A percentile compares a stretch with the other conserved stretches of the same genome.
Conservation (phyloP, 306 rosid species). For the Vigna reflexopilosa region DNA sequence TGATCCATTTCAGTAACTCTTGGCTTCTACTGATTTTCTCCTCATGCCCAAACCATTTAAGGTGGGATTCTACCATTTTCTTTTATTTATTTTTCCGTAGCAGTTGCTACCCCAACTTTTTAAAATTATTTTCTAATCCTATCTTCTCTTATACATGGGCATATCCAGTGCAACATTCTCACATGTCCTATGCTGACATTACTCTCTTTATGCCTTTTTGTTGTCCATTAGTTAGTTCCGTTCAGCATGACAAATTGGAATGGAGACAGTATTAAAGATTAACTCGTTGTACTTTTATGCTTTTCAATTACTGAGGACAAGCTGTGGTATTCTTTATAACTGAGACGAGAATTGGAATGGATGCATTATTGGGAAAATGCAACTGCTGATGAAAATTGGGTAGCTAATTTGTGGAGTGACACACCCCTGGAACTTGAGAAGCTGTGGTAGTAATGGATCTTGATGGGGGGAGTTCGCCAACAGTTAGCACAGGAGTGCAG, state of each 20-base stretch:
- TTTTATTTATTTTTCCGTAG: not conserved
- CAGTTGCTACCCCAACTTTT: not conserved
- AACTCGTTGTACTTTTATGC: constrained; percentile 20
- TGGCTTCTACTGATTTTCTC: not conserved
- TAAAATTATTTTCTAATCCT: not conserved
- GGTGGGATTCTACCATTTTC: not conserved
- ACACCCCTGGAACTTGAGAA: constrained; percentile 39
- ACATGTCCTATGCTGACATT: not conserved
- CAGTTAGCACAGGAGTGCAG: constrained; percentile 35
- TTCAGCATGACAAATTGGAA: not conserved
- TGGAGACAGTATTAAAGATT: constrained; percentile 3
- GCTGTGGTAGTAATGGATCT: constrained; percentile 50
- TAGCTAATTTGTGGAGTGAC: constrained; percentile 43
- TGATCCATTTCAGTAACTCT: not conserved
- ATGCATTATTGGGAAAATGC: constrained; percentile 43
- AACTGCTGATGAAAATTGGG: constrained; percentile 39
- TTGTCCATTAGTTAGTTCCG: not conserved
- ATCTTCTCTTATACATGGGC: not conserved
- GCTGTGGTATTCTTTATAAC: constrained; percentile 21
- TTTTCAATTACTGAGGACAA: not conserved
- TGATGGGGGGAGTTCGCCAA: constrained; percentile 51
- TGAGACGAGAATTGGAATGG: constrained; percentile 11
- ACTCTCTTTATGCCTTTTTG: not conserved
- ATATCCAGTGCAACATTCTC: not conserved
- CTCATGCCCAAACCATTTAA: not conserved